Evolutionary conservation across 345 rosid genomes (phyloP), one percentile per base, ranked within the genome.

Genomic region (Murraya koenigii): DNA sequence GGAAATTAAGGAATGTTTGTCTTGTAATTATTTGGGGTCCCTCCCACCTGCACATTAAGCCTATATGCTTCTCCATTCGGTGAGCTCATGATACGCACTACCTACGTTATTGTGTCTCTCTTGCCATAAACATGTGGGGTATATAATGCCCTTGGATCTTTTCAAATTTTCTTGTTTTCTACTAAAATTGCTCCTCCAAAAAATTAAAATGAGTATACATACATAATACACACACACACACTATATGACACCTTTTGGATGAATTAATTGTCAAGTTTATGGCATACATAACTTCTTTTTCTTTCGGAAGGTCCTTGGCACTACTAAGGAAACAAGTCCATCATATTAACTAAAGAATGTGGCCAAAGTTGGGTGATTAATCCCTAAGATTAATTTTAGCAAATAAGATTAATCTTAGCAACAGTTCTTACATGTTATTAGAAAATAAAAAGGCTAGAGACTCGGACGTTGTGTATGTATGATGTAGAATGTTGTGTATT

Each of bases 111-210:
- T 30, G 25, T 74, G 67, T 59, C 67, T 38, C 66, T 59, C 55
- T 72, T 22, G 76, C 55, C 26, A 15, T 36, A 36, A 30, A 60
- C 84, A 81, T 60, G 78, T 59, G 66, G 78, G 72, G 71, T 69
- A 54, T 74, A 39, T 52, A 49, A 36, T 60, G 20, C 38, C 38
- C 17, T 15, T 52, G 56, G 1, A 59, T 25, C 32, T 26, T 26
- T 28, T 36, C 32, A 22, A 73, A 30, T n/a, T 56, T 58, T 35
- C 22, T 5, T 32, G 41, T 52, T 4, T 32, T 44, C 14, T 30
- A 20, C 20, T 17, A 25, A 66, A 22, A 23, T 67, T 22, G 14
- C 33, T 68, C 56, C 5, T 5, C 6, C 56, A 52, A 52, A 52
- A 47, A 52, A 17, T 5, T 15, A 15, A 17, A 49, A 49, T 41